phyloP scores from a whole-genome alignment of 805 yeast genomes.

The Cyberlindnera subsufficiens region DNA sequence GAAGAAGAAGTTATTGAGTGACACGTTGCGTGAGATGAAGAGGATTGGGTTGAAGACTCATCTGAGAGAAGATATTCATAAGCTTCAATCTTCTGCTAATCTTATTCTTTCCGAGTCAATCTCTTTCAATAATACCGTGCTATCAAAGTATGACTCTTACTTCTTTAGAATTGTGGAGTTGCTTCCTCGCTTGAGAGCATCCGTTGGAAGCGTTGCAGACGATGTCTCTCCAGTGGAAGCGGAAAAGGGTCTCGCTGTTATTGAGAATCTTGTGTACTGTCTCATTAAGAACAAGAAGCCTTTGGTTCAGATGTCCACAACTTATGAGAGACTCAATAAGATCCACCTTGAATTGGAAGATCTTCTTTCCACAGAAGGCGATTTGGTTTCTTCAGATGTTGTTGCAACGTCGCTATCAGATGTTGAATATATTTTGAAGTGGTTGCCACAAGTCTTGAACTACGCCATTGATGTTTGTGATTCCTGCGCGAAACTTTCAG shows the following conservation, averaged over 20 bases:
- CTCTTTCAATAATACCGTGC: conserved; percentile 33
- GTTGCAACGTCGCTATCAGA: conserved; percentile 8
- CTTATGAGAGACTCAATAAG: conserved; percentile 14
- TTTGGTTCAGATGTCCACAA: conserved; percentile 26
- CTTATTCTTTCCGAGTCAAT: conserved; percentile 50
- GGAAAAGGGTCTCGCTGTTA: conserved; percentile 68
- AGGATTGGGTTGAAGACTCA: conserved; percentile 70
- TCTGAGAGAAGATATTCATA: conserved; percentile 59
- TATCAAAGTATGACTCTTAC: conserved; percentile 44
- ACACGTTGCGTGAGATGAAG: conserved; percentile 66
- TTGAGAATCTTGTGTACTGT: conserved; percentile 62
- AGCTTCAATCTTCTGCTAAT: conserved; percentile 56
- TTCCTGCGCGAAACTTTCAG: conserved; percentile 12
- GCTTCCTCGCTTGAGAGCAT: conserved; percentile 69
- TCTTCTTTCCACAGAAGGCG: conserved; percentile 14
- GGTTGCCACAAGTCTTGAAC: conserved; percentile 31
- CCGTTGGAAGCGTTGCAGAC: conserved; percentile 53
- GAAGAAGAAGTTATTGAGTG: conserved; percentile 73
- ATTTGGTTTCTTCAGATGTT: conserved; percentile 12
- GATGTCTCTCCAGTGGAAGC: conserved; percentile 75
- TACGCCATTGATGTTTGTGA: conserved; percentile 23
- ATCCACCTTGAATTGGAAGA: conserved; percentile 21
- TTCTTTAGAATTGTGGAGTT: conserved; percentile 73
- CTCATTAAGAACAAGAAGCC: conserved; percentile 51
- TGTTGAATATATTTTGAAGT: conserved; percentile 16